Evolutionary conservation across 2,329 filamentous ascomycete species (phyloP).

Genomic region (Fusarium compactum): DNA sequence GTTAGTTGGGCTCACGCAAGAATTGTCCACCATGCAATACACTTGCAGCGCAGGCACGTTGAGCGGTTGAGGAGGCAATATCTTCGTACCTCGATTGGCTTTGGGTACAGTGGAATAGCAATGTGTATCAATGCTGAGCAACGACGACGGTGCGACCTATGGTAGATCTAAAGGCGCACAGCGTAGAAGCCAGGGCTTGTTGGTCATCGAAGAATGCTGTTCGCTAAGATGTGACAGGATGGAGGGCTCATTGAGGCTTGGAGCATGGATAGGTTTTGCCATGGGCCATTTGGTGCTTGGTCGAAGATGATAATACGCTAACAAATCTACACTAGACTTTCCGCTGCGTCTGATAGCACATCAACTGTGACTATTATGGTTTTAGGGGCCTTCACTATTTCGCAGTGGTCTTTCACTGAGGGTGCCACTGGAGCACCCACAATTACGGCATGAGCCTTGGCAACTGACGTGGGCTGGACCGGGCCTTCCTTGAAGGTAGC

Average conservation of each 20-base stretch:
- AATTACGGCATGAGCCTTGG: constrained; percentile 42
- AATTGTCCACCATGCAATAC: constrained; percentile 34
- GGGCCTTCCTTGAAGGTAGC: constrained; percentile 11
- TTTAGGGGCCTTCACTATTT: constrained; percentile 17
- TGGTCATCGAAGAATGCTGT: constrained; percentile 38
- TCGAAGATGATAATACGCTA: constrained; percentile 8
- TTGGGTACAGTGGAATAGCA: constrained; percentile 28
- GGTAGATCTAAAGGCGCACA: constrained; percentile 35
- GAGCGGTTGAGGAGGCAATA: constrained; percentile 31
- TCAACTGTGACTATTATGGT: constrained; percentile 17
- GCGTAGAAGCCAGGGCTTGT: constrained; percentile 35
- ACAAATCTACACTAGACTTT: rapidly evolving
- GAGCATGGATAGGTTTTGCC: constrained; percentile 48
- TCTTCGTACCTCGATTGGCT: constrained; percentile 35
- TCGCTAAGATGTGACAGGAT: constrained; percentile 40
- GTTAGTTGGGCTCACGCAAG: constrained; percentile 40
- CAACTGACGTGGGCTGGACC: constrained; percentile 38
- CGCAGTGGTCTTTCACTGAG: constrained; percentile 32
- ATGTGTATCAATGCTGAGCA: constrained; percentile 32
- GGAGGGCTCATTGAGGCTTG: constrained; percentile 47
- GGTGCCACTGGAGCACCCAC: constrained; percentile 26
- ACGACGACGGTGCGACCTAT: constrained; percentile 26
- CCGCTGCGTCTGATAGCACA: background rate
- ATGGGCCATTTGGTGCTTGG: constrained; percentile 38
- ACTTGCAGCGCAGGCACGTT: constrained; percentile 32